Conservation (phyloP, 495 filamentous ascomycete genomes). For the Hypoxylon perforatum region DNA sequence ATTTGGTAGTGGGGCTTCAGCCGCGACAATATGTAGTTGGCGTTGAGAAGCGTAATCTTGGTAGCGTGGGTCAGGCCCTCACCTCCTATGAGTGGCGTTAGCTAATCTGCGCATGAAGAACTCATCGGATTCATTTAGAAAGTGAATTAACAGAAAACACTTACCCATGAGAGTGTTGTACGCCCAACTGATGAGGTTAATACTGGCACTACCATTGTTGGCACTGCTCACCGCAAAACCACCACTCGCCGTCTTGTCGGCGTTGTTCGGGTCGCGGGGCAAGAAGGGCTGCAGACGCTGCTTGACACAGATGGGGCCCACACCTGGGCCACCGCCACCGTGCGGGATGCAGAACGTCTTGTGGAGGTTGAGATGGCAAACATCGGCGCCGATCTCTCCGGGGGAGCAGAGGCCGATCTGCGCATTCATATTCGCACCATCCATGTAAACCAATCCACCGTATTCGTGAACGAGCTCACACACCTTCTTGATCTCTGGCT, state of each 20-base stretch:
- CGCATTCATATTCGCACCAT: slow-evolving; percentile 99
- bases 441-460: slow-evolving; percentile 98
- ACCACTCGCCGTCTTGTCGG: slow-evolving; percentile 46
- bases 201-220: slow-evolving; percentile 91
- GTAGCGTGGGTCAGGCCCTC: slow-evolving; percentile 93
- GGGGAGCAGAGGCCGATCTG: slow-evolving; percentile 98
- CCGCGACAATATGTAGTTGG: slow-evolving; percentile 95
- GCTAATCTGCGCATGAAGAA: not conserved
- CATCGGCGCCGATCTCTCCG: slow-evolving; percentile 96
- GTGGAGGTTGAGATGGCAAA: slow-evolving; percentile 97
- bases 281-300: slow-evolving; percentile 81
- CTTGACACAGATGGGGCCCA: slow-evolving; percentile 95
- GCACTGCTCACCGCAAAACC: slow-evolving; percentile 83
- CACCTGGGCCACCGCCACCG: slow-evolving; percentile 93
- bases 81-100: slow-evolving; percentile 61
- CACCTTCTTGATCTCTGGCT: slow-evolving; percentile 88
- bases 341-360: slow-evolving; percentile 99
- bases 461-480: slow-evolving; percentile 87
- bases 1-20: slow-evolving; percentile 91
- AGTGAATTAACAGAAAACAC: slow-evolving; percentile 24
- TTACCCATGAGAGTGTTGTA: slow-evolving; percentile 96
- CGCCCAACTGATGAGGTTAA: slow-evolving; percentile 96
- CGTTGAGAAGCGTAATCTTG: slow-evolving; percentile 93
- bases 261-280: slow-evolving; percentile 71
- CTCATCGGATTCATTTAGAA: not conserved